A percentile compares a stretch with the other conserved stretches of the same genome.
These are phyloP conservation scores for Chrysanthemum lavandulifolium DNA, from an alignment of 129 eudicot genomes.

Conservation along the genomic window DNA sequence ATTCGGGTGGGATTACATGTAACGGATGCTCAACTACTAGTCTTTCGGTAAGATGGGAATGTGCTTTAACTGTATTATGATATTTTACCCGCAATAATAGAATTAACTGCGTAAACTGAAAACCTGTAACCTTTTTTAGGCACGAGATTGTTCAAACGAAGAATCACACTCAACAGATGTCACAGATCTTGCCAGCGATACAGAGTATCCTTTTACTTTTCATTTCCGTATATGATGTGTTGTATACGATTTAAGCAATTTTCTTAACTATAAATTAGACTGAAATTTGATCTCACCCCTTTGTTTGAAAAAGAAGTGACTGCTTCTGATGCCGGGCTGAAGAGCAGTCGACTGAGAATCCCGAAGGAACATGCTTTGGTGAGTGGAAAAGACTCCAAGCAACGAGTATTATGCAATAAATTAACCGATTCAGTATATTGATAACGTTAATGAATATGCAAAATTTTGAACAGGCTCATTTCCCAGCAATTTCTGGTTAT, in stretches of 20 bases:
- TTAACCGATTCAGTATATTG: neutral
- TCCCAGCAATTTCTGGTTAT: constrained; percentile 39
- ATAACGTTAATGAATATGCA: neutral
- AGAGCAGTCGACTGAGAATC: constrained; percentile 41
- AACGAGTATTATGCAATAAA: neutral
- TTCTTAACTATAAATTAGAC: constrained; percentile 48
- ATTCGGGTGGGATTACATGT: constrained; percentile 60
- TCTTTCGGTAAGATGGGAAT: constrained; percentile 36
- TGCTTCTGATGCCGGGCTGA: constrained; percentile 40
- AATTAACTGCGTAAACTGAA: neutral
- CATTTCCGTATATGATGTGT: no score
- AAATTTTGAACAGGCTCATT: constrained; percentile 38
- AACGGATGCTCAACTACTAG: constrained; percentile 41
- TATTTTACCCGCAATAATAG: neutral
- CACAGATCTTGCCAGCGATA: no score
- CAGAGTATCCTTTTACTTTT: no score
- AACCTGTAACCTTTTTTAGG: no score
- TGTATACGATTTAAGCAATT: neutral
- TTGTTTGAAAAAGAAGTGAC: constrained; percentile 49
- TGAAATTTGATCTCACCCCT: constrained; percentile 29
- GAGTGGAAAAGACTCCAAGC: constrained; percentile 14
- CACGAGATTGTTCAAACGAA: no score
- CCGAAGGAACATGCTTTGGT: constrained; percentile 55
- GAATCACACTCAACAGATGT: no score
- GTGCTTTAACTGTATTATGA: neutral